These are phyloP conservation scores for Leucogyrophana mollusca DNA, from an alignment of 768 basidiomycete species.

Conservation along the genomic window DNA sequence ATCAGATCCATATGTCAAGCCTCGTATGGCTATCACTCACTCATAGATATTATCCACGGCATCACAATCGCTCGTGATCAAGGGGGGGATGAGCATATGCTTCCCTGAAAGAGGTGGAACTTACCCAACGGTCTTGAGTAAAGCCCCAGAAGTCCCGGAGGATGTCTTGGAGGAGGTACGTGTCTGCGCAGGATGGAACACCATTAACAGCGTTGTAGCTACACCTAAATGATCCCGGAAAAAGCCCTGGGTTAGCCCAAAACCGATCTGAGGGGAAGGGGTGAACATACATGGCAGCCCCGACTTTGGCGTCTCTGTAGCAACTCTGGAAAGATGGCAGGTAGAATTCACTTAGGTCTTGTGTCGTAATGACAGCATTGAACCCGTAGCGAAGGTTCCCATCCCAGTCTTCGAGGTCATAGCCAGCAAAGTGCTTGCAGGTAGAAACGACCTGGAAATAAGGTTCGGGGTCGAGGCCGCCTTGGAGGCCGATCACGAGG, in stretches of 20 bases:
- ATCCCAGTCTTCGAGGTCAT: constrained; percentile 58
- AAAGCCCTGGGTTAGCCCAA: neutral
- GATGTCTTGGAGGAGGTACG: constrained; percentile 50
- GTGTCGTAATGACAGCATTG: constrained; percentile 51
- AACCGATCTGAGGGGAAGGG: neutral
- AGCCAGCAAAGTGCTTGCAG: constrained; percentile 62
- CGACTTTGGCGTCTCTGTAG: constrained; percentile 60
- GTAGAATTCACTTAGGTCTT: constrained; percentile 58
- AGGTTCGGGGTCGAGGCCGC: constrained; percentile 51
- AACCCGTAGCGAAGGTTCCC: constrained; percentile 49
- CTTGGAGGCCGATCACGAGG: constrained; percentile 54
- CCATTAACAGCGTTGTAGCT: constrained; percentile 64
- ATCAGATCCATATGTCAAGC: too few species aligned
- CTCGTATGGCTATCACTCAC: too few species aligned
- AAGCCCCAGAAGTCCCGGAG: constrained; percentile 53
- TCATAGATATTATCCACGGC: constrained; percentile 44
- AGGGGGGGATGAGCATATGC: neutral
- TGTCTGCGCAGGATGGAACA: constrained; percentile 52
- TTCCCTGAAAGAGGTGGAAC: neutral
- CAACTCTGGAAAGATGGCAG: constrained; percentile 56
- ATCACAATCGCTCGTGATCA: constrained; percentile 51
- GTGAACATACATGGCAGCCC: constrained; percentile 45
- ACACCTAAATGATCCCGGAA: constrained; percentile 30
- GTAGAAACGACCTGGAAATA: constrained; percentile 53
- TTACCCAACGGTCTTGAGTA: constrained; percentile 49